These are phyloP conservation scores for Suhomyces vadensis DNA, from an alignment of 805 yeast genomes.

Conservation along the genomic window DNA sequence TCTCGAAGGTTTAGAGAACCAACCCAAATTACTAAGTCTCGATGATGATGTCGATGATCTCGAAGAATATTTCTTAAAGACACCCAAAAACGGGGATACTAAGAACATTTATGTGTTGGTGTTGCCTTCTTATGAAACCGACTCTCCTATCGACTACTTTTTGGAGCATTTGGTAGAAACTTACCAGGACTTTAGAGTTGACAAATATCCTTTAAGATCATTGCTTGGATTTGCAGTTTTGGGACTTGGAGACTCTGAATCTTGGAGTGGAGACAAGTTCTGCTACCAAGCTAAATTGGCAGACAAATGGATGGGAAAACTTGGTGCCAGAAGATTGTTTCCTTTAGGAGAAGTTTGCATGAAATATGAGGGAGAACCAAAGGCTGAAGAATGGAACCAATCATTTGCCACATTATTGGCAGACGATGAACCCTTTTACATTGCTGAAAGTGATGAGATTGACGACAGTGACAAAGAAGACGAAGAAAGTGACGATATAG, in stretches of 20 bases:
- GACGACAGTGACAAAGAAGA: slow-evolving; percentile 52
- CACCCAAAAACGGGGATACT: slow-evolving; percentile 44
- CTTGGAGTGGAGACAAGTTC: slow-evolving; percentile 73
- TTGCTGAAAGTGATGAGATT: slow-evolving; percentile 59
- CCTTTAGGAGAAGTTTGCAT: slow-evolving; percentile 85
- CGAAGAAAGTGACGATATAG: slow-evolving; percentile 33
- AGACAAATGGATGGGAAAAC: slow-evolving; percentile 72
- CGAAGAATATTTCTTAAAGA: slow-evolving; percentile 74
- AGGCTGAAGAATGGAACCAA: slow-evolving; percentile 66
- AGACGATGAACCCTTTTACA: slow-evolving; percentile 69
- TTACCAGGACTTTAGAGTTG: slow-evolving; percentile 80
- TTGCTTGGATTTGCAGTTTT: slow-evolving; percentile 81
- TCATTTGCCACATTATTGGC: slow-evolving; percentile 58
- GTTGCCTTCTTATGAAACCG: slow-evolving; percentile 89
- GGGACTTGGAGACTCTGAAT: slow-evolving; percentile 85
- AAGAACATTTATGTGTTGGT: slow-evolving; percentile 68
- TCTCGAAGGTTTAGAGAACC: slow-evolving; percentile 24
- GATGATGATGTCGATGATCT: slow-evolving; percentile 83
- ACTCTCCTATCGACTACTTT: slow-evolving; percentile 87
- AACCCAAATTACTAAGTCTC: slow-evolving; percentile 61
- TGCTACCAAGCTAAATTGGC: slow-evolving; percentile 82
- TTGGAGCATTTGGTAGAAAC: slow-evolving; percentile 79
- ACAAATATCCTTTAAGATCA: slow-evolving; percentile 69
- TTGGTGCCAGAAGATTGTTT: slow-evolving; percentile 83
- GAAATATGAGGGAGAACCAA: slow-evolving; percentile 62